These are phyloP conservation scores for Thalassiosira oceanica DNA, from an alignment of 352 stramenopile genomes.

Conservation along the genomic window DNA sequence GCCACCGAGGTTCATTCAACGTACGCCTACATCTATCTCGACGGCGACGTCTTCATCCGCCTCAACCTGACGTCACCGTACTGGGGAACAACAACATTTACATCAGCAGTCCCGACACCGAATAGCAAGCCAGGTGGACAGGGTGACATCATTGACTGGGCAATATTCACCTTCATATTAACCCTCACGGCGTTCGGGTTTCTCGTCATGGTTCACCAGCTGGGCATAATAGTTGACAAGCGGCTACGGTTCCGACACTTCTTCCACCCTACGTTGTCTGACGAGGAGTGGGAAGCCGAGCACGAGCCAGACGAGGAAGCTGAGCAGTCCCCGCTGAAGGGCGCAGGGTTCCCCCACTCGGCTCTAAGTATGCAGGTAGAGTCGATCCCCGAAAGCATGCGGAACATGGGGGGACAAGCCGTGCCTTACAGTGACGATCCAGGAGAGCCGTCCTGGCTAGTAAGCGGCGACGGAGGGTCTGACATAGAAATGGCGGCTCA, in stretches of 20 bases:
- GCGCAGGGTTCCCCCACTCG: constrained; percentile 30
- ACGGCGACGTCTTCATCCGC: constrained; percentile 62
- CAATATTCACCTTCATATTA: constrained; percentile 57
- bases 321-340: constrained; percentile 11
- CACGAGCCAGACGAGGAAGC: constrained; percentile 11
- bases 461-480: too few species aligned
- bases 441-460: neutral
- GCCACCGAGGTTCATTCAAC: constrained; percentile 18
- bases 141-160: constrained; percentile 64
- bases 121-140: constrained; percentile 16
- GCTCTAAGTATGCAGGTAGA: constrained; percentile 20
- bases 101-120: constrained; percentile 48
- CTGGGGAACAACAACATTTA: constrained; percentile 37
- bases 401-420: neutral
- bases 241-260: constrained; percentile 56
- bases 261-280: constrained; percentile 59
- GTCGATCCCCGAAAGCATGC: constrained; percentile 24
- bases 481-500: too few species aligned
- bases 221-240: constrained; percentile 40
- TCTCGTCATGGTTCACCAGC: constrained; percentile 67
- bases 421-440: neutral
- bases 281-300: constrained; percentile 31
- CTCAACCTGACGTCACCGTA: constrained; percentile 70
- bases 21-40: constrained; percentile 70
- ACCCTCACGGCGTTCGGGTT: constrained; percentile 52